A percentile compares a stretch with the other conserved stretches of the same genome.
These are phyloP conservation scores for Aspergillus eucalypticola DNA, from an alignment of 2,329 filamentous ascomycete genomes.

Conservation along the genomic window DNA sequence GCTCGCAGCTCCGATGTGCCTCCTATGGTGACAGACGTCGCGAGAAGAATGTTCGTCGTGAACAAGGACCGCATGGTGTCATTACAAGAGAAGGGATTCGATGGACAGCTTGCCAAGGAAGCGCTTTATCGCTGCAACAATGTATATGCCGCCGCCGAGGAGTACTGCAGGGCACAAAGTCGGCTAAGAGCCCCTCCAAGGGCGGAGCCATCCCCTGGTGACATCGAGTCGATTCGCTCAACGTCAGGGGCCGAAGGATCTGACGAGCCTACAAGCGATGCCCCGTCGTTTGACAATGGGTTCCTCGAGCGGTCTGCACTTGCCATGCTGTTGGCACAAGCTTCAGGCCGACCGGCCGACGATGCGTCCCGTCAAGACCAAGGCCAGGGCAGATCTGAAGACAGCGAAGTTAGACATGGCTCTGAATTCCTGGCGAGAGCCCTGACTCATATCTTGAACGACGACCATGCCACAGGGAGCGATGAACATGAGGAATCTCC, in stretches of 20 bases:
- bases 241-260: constrained; percentile 32
- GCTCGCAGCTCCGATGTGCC: constrained; percentile 64
- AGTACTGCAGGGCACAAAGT: constrained; percentile 72
- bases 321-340: constrained; percentile 38
- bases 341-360: constrained; percentile 27
- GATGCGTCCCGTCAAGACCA: constrained; percentile 26
- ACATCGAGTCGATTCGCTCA: constrained; percentile 44
- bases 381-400: constrained; percentile 26
- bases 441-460: constrained; percentile 44
- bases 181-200: constrained; percentile 60
- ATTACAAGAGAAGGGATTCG: constrained; percentile 52
- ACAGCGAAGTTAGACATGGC: constrained; percentile 35
- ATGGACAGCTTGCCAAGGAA: constrained; percentile 69
- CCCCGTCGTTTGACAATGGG: constrained; percentile 26
- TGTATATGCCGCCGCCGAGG: constrained; percentile 58
- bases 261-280: constrained; percentile 33
- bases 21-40: constrained; percentile 47
- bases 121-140: constrained; percentile 82
- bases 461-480: constrained; percentile 28
- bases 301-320: constrained; percentile 34
- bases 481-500: constrained; percentile 28
- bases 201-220: constrained; percentile 66
- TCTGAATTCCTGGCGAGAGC: constrained; percentile 44
- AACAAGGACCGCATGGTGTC: constrained; percentile 50
- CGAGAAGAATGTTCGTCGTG: constrained; percentile 55